phyloP scores from a whole-genome alignment of 2,329 filamentous ascomycete species.

The Mycosphaerella sp. region DNA sequence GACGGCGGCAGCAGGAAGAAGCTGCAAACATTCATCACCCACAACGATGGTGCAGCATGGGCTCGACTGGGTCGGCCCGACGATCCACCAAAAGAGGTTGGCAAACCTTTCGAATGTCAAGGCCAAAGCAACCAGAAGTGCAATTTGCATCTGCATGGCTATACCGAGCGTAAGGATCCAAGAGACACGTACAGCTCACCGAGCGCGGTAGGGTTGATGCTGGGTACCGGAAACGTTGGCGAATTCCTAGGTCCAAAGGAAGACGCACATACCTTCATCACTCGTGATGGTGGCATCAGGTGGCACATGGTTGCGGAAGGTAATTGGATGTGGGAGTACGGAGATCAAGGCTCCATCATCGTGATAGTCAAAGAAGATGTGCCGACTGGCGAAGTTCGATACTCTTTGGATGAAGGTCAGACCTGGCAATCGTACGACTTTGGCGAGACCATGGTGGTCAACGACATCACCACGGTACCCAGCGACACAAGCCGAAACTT shows the following conservation, averaged over 20 bases:
- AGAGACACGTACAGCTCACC: constrained; percentile 81
- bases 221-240: constrained; percentile 89
- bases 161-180: constrained; percentile 80
- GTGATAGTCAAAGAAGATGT: constrained; percentile 72
- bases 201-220: constrained; percentile 83
- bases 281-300: constrained; percentile 77
- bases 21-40: constrained; percentile 84
- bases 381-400: constrained; percentile 63
- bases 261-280: constrained; percentile 85
- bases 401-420: constrained; percentile 73
- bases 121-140: constrained; percentile 56
- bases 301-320: constrained; percentile 87
- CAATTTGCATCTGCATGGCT: constrained; percentile 87
- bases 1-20: constrained; percentile 64
- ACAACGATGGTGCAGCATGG: constrained; percentile 94
- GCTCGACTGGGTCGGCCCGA: constrained; percentile 64
- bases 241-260: constrained; percentile 58
- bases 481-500: constrained; percentile 90
- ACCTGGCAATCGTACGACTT: constrained; percentile 76
- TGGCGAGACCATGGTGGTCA: constrained; percentile 62
- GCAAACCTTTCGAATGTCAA: constrained; percentile 62
- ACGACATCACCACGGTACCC: constrained; percentile 79
- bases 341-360: constrained; percentile 88
- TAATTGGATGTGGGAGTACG: constrained; percentile 86
- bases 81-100: constrained; percentile 57